These are phyloP conservation scores for Fusarium papillatum DNA, from an alignment of 2,329 filamentous ascomycete species.

Conservation along the genomic window DNA sequence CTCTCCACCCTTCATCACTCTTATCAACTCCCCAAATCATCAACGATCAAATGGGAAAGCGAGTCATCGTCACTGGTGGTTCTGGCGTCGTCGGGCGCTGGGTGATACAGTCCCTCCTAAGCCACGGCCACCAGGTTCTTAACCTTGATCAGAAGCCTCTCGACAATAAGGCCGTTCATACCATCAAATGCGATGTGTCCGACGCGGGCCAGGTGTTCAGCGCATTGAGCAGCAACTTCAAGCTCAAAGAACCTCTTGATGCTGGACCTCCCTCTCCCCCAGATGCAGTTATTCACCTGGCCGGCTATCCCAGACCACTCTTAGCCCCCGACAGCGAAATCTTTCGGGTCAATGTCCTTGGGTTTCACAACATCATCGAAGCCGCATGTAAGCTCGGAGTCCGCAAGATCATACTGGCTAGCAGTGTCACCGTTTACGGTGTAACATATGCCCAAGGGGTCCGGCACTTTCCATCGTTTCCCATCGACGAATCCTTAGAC, in stretches of 20 bases:
- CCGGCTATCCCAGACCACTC: background rate
- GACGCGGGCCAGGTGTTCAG: background rate
- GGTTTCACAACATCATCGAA: background rate
- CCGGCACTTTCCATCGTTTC: background rate
- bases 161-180: background rate
- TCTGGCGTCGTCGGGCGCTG: background rate
- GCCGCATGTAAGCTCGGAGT: background rate
- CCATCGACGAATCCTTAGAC: background rate
- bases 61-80: background rate
- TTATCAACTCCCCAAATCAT: background rate
- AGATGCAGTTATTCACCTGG: background rate
- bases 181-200: background rate
- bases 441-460: background rate
- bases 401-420: background rate
- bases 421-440: background rate
- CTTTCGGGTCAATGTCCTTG: background rate
- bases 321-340: background rate
- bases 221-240: background rate
- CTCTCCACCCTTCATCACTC: background rate
- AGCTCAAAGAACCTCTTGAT: background rate
- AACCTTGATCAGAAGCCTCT: background rate
- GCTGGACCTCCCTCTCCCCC: background rate
- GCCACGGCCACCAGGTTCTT: background rate
- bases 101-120: background rate
- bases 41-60: background rate